Conservation (phyloP, 192 early-diverging fungal species). For the Coemansia sp. region DNA sequence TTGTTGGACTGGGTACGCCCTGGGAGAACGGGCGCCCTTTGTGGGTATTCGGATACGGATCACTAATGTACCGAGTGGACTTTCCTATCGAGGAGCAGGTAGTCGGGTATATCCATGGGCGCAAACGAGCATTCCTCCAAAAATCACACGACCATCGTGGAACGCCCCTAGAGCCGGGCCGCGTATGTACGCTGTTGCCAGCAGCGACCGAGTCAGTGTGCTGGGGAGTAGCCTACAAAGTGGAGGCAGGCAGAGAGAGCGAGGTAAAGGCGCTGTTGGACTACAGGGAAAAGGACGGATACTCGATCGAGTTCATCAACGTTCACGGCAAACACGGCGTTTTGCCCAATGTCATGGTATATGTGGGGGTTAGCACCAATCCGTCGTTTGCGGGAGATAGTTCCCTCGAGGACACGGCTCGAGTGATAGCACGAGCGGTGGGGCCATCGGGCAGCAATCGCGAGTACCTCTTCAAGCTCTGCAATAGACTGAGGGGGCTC, state of each 20-base stretch:
- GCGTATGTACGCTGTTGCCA: conserved; percentile 83
- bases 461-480: conserved; percentile 70
- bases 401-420: conserved; percentile 58
- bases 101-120: conserved; percentile 22
- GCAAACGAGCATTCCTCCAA: conserved; percentile 35
- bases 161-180: conserved; percentile 70
- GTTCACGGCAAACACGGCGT: conserved; percentile 54
- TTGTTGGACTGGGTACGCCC: conserved; percentile 9
- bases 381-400: conserved; percentile 76
- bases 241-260: conserved; percentile 62
- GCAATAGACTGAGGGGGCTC: conserved; percentile 57
- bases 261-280: conserved; percentile 74
- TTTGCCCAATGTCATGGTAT: conserved; percentile 60
- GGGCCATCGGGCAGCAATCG: conserved; percentile 70
- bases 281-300: conserved; percentile 90
- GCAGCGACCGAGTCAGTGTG: conserved; percentile 67
- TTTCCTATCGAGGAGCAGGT: conserved; percentile 57
- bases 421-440: conserved; percentile 61
- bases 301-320: conserved; percentile 62
- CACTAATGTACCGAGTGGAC: conserved; percentile 69
- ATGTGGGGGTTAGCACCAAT: conserved; percentile 74
- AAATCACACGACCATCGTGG: conserved; percentile 85
- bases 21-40: conserved; percentile 38
- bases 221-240: conserved; percentile 84
- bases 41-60: conserved; percentile 73